Evolutionary conservation across 805 yeast genomes (phyloP).

Genomic region (Candida tammaniensis): DNA sequence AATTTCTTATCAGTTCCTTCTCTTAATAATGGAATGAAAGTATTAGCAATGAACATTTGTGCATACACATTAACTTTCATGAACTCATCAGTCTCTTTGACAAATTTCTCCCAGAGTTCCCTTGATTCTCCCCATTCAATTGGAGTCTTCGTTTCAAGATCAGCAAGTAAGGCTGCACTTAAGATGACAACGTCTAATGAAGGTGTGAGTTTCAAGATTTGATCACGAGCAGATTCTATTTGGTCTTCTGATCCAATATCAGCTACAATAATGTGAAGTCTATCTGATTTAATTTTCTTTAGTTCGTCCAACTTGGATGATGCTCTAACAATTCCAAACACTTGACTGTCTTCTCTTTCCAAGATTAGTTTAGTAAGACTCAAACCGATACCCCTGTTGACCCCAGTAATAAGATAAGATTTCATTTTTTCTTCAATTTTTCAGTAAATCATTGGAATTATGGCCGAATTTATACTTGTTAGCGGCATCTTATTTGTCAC

Average conservation of each 20-base stretch:
- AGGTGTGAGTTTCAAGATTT: background rate
- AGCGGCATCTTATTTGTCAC: too few relatives aligned
- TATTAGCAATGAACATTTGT: background rate
- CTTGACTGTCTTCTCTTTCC: constrained; percentile 22
- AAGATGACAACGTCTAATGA: background rate
- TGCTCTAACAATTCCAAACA: constrained; percentile 39
- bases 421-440: too few relatives aligned
- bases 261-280: background rate
- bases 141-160: background rate
- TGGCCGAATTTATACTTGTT: too few relatives aligned
- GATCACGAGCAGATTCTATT: background rate
- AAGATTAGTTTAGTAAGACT: constrained; percentile 24
- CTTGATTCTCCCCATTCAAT: too few relatives aligned
- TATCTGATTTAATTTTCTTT: background rate
- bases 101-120: background rate
- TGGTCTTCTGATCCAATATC: background rate
- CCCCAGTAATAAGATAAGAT: constrained; percentile 28
- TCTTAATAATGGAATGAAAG: constrained; percentile 1
- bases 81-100: background rate
- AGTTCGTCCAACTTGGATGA: constrained; percentile 1
- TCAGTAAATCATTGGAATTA: too few relatives aligned
- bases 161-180: background rate
- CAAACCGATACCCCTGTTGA: constrained; percentile 42
- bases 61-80: constrained; percentile 1
- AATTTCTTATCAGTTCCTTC: background rate